Base-by-base conservation (phyloP, 2,329 filamentous ascomycete species). In the Penicillium sp. region DNA sequence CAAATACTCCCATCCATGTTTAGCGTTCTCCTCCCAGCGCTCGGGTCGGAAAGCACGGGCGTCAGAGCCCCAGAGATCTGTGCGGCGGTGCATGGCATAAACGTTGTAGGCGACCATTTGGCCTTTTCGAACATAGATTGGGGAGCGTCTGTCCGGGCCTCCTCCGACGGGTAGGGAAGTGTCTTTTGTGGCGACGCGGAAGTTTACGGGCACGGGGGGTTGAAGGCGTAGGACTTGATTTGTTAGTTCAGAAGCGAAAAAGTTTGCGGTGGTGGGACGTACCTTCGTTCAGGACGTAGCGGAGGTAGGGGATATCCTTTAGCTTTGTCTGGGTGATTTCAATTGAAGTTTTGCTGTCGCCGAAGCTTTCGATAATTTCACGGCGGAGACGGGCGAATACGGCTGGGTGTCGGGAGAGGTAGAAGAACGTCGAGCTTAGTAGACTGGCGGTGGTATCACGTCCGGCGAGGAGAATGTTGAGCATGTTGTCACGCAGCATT, bases 81-180 rank as follows among this genome's bases (percentile, higher is more conserved):
- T 69, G 14, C 87, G 82, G 4, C 88, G 83, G 66, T 92, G 88
- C 88, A 94, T 88, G 5, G 82, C 73, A 44, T 89, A 80, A 0
- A 88, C 79, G 35, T 79, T 84, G 76, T 90, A 94, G 47, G 72
- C 77, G 57, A 92, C 74, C 8, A 81, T 69, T 0, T 82, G 83
- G 60, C 85, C 82, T 67, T 89, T 88, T 45, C 80, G 78, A 4
- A 90, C 72, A 48, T 83, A 82, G 2, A 92, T 62, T 0, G 87
- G 87, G 39, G 79, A 74, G 5, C 72, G 72, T 14, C 71, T 56
- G 66, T 87, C 82, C 0, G 80, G 76, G 0, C 87, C 88, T 48
- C 86, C 87, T 50, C 87, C 73, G 5, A 64, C 52, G 2, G 75
- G 74, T 14, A 78, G 63, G 1, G 69, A 71, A 0, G 77, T 78